Percentiles rank a stretch among this genome's conserved stretches.
Conservation (phyloP, 169 alveolate genomes). For the Babesia microti region DNA sequence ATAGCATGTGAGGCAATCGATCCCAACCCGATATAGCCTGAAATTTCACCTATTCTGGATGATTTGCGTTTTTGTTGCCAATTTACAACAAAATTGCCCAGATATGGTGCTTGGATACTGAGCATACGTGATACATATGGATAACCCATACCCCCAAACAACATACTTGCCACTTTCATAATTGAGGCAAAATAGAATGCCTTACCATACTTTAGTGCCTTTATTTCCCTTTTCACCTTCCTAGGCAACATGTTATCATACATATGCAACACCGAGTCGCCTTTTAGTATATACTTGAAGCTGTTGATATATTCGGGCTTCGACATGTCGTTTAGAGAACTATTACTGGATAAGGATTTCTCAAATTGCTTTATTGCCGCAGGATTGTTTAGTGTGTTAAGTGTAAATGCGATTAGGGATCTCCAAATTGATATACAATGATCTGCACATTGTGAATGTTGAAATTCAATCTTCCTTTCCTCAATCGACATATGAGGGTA, state of each 20-base stretch:
- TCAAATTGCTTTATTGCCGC: conserved; percentile 58
- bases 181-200: conserved; percentile 54
- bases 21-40: conserved; percentile 52
- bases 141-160: conserved; percentile 45
- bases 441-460: conserved; percentile 61
- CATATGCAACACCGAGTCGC: conserved; percentile 56
- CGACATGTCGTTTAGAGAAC: conserved; percentile 44
- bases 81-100: conserved; percentile 55
- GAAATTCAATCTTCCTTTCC: conserved; percentile 53
- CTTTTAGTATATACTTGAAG: conserved; percentile 53
- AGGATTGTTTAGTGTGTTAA: conserved; percentile 57
- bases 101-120: conserved; percentile 62
- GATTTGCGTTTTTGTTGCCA: conserved; percentile 57
- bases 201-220: conserved; percentile 58
- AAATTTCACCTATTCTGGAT: conserved; percentile 40
- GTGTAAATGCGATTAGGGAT: conserved; percentile 49
- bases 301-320: conserved; percentile 53
- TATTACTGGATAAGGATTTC: conserved; percentile 35
- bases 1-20: conserved; percentile 57
- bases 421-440: conserved; percentile 64
- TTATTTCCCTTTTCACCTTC: conserved; percentile 53
- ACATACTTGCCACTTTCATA: conserved; percentile 46
- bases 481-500: conserved; percentile 47
- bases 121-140: conserved; percentile 49
- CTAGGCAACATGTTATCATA: conserved; percentile 56